Percentiles rank a stretch among this genome's conserved stretches.
These are phyloP conservation scores for Suillus clintonianus DNA, from an alignment of 768 basidiomycete genomes.

Conservation along the genomic window DNA sequence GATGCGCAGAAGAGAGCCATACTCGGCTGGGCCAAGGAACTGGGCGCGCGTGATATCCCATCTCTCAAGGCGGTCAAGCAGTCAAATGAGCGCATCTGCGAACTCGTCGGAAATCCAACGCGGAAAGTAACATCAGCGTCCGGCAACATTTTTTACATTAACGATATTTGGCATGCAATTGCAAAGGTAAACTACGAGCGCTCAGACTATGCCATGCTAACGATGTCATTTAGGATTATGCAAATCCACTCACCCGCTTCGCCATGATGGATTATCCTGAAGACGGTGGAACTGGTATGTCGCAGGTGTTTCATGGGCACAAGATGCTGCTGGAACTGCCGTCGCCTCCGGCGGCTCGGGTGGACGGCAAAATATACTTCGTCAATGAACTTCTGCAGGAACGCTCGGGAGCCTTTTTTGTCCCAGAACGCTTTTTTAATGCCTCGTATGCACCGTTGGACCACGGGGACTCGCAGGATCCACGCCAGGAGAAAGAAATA, in stretches of 20 bases:
- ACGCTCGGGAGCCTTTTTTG: conserved; percentile 4
- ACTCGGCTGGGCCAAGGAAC: too few relatives aligned
- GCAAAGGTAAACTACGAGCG: conserved; percentile 14
- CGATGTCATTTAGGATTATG: background rate
- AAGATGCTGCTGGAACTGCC: conserved; percentile 11
- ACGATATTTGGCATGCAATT: conserved; percentile 18
- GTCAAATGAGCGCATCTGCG: too few relatives aligned
- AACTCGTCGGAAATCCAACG: background rate
- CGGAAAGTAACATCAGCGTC: conserved; percentile 17
- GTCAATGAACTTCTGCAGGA: conserved; percentile 10
- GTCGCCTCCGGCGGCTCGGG: conserved; percentile 9
- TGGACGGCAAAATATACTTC: conserved; percentile 8
- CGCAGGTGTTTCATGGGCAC: conserved; percentile 12
- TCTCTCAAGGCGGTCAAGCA: too few relatives aligned
- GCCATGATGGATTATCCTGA: conserved; percentile 14
- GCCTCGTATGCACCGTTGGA: too few relatives aligned
- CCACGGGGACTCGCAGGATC: too few relatives aligned
- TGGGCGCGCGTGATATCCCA: too few relatives aligned
- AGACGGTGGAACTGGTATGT: conserved; percentile 3
- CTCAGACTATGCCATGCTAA: background rate
- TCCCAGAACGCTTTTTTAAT: too few relatives aligned
- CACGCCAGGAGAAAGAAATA: too few relatives aligned
- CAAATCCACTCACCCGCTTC: background rate
- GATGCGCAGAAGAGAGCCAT: too few relatives aligned
- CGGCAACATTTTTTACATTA: conserved; percentile 27